These are phyloP conservation scores for Cinnamomum chago DNA, from an alignment of 164 flowering plant genomes.

Conservation along the genomic window DNA sequence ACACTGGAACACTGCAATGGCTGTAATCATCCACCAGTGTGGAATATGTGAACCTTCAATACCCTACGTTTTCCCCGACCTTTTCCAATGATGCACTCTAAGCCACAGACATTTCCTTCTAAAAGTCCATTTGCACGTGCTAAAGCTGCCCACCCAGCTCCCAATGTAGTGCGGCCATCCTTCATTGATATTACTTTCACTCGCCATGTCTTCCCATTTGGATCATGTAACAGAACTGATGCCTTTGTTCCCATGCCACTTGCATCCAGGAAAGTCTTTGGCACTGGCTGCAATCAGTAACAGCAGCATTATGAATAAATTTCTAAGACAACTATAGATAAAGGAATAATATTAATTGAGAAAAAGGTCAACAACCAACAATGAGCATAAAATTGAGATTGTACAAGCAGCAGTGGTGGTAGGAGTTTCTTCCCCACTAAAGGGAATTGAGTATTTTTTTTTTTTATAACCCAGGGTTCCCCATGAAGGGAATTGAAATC, in stretches of 20 bases:
- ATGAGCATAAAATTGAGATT: too few species aligned
- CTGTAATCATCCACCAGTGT: too few species aligned
- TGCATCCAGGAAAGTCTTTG: not conserved
- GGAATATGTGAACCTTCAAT: not conserved
- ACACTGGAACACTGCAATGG: too few species aligned
- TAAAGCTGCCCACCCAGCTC: not conserved
- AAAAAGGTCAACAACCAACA: too few species aligned
- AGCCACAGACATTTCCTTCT: not conserved
- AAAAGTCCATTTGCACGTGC: not conserved
- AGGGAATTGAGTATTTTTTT: too few species aligned
- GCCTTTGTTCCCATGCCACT: not conserved
- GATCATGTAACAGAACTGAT: not conserved
- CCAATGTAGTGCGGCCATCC: not conserved
- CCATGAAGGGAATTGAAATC: too few species aligned
- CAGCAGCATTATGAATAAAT: too few species aligned
- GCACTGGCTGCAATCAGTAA: not conserved
- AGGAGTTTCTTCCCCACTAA: too few species aligned
- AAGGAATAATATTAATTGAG: too few species aligned
- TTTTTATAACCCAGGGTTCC: too few species aligned
- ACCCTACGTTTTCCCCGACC: not conserved
- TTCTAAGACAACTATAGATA: too few species aligned
- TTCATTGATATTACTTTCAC: not conserved
- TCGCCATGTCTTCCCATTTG: not conserved
- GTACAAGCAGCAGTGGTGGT: too few species aligned
- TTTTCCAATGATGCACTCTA: not conserved